phyloP scores from a whole-genome alignment of 1,284 basidiomycete genomes.

The Phellopilus nigrolimitatus region DNA sequence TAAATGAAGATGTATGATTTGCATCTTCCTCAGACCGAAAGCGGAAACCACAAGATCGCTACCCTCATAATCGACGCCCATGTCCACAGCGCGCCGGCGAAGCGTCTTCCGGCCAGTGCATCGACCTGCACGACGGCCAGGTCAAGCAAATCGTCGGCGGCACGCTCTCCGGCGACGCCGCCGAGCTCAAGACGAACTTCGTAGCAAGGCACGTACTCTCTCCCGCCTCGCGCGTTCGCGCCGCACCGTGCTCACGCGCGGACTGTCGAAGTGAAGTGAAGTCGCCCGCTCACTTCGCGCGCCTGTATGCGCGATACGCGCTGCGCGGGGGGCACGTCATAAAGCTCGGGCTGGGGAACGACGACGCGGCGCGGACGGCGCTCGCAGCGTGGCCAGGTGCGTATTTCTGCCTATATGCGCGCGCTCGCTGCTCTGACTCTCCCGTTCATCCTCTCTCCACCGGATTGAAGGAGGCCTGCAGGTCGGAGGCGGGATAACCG shows the following conservation, averaged over 20 bases:
- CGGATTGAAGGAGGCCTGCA: conserved; percentile 63
- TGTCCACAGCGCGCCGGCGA: not conserved
- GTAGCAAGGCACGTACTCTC: conserved; percentile 63
- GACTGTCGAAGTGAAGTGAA: conserved; percentile 57
- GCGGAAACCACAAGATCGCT: too few species aligned
- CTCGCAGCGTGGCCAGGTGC: conserved; percentile 79
- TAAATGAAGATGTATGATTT: too few species aligned
- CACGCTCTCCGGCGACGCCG: conserved; percentile 69
- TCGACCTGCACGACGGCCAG: conserved; percentile 91
- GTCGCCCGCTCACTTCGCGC: conserved; percentile 77
- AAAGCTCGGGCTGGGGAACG: conserved; percentile 90
- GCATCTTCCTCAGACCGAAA: too few species aligned
- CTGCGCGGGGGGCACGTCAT: conserved; percentile 93
- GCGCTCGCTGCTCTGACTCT: conserved; percentile 15
- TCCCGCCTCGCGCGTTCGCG: not conserved
- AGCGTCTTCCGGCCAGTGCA: conserved; percentile 86
- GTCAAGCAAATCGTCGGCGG: conserved; percentile 99
- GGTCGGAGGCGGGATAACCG: conserved; percentile 90
- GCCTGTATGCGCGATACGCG: conserved; percentile 68
- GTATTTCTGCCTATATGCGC: not conserved
- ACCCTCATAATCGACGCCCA: too few species aligned
- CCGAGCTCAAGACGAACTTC: conserved; percentile 86
- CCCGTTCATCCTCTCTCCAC: not conserved
- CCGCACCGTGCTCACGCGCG: conserved; percentile 10
- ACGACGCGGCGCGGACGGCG: conserved; percentile 81